Evolutionary conservation across 225 moss, liverwort and hornwort species (phyloP), one percentile per base, ranked within the genome.

Genomic region (Marchantia paleacea): DNA sequence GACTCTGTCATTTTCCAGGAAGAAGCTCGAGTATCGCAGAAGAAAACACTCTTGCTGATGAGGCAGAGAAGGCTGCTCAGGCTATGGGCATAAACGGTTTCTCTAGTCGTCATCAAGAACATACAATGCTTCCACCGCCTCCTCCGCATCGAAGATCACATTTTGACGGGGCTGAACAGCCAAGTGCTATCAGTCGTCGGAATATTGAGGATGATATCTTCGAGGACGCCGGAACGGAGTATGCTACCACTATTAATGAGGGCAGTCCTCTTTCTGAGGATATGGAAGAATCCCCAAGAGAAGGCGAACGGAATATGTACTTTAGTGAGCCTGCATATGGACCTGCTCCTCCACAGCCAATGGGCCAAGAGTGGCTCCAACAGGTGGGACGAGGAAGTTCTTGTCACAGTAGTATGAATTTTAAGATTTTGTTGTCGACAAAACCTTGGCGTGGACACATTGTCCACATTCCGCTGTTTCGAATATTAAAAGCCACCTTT

Each of bases 271-370:
- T 91, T 76, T 99, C 99, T 67, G 99, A 99, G 81, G 99, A 99
- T 73, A 99, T 99, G 99, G 99, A 99, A 82, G 99, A 99, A 84
- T 99, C 99, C 71, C 99, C 99, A 31, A 90, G 95, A 81, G 99
- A 95, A 67, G 90, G 86, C n/a, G 95, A 95, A 79, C 89, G 92
- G 74, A 90, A 91, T 72, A 90, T 92, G 63, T 99, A 95, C 80
- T 95, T 99, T 24, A 87, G 80, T 73, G 95, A 94, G 78, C 90
- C 96, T 85, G 84, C 86, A 31, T 95, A 91, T 86, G 95, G 99
- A 52, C 90, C 94, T 63, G 89, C 90, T 80, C 92, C 92, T 26
- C 89, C 91, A 63, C 82, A 85, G 75, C 95, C 90, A 83, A 80
- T 83, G 29, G 90, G 84, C 74, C 83, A 85, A 82, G 90, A 85